Percentiles rank a stretch among this genome's conserved stretches.
phyloP scores from a whole-genome alignment of 1,139 yeast genomes.

The Taphrina communis region DNA sequence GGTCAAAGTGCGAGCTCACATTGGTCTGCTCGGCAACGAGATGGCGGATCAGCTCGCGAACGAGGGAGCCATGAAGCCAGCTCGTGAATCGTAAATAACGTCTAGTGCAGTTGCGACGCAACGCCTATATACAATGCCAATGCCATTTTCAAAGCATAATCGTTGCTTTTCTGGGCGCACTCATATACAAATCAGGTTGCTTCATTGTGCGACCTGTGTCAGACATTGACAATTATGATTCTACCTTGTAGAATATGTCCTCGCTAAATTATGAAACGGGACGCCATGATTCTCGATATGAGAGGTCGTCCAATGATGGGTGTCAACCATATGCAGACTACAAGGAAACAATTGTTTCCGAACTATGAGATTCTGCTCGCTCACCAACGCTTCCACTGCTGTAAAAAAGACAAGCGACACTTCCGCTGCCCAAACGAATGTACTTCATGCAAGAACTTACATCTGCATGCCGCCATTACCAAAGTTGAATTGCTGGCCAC shows the following conservation, averaged over 20 bases:
- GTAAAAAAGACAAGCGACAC: constrained; percentile 8
- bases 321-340: constrained; percentile 6
- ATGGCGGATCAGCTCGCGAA: constrained; percentile 74
- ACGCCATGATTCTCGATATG: constrained; percentile 23
- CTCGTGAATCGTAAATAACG: not conserved
- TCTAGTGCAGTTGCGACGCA: not conserved
- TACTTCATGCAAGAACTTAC: constrained; percentile 16
- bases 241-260: constrained; percentile 20
- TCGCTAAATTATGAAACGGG: not conserved
- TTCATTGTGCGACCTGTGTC: not conserved
- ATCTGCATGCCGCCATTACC: constrained; percentile 39
- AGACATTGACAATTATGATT: constrained; percentile 5
- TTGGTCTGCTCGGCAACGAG: constrained; percentile 72
- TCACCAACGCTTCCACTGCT: constrained; percentile 4
- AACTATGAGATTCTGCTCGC: constrained; percentile 7
- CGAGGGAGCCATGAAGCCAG: constrained; percentile 28
- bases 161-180: no score
- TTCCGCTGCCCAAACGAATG: not conserved
- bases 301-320: not conserved
- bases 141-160: no score
- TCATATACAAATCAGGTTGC: no score
- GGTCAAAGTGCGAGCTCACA: constrained; percentile 74
- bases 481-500: constrained; percentile 37
- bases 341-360: constrained; percentile 6
- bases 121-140: no score